Percentiles rank a stretch among this genome's conserved stretches.
Evolutionary conservation across 805 yeast genomes (phyloP).

Genomic region (Starmera caribaea): DNA sequence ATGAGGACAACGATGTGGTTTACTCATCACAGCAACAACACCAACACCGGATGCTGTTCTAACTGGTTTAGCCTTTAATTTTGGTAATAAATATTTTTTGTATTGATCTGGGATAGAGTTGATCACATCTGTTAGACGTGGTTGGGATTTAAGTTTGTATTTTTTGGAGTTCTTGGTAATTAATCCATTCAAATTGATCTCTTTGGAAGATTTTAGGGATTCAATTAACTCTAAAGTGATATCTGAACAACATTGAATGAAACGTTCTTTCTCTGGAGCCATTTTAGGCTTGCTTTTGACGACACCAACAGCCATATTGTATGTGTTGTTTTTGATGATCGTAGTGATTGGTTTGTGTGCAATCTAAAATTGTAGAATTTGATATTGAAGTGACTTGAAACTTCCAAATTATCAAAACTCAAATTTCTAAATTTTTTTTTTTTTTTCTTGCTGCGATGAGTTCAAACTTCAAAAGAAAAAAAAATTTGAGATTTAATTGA

Average conservation of each 20-base stretch:
- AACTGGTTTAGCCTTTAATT: constrained; percentile 96
- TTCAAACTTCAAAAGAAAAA: too few species aligned
- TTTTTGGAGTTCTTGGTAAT: constrained; percentile 80
- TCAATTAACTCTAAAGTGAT: constrained; percentile 79
- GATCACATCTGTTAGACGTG: constrained; percentile 89
- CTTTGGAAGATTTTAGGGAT: constrained; percentile 62
- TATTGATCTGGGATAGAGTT: constrained; percentile 94
- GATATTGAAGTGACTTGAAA: too few species aligned
- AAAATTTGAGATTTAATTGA: too few species aligned
- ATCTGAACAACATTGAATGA: constrained; percentile 87
- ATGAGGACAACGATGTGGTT: constrained; percentile 98
- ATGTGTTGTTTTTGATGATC: too few species aligned
- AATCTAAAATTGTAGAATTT: too few species aligned
- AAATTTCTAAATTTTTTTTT: too few species aligned
- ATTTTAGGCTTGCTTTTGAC: constrained; percentile 46
- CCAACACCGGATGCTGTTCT: constrained; percentile 98
- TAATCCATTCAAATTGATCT: constrained; percentile 83
- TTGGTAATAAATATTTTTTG: constrained; percentile 83
- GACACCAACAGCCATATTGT: constrained; percentile 19
- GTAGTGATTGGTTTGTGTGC: too few species aligned
- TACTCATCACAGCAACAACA: constrained; percentile 98
- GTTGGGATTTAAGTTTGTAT: constrained; percentile 85
- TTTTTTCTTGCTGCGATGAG: too few species aligned
- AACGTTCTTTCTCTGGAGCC: constrained; percentile 89
- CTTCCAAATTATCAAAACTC: too few species aligned